A percentile compares a stretch with the other conserved stretches of the same genome.
These are phyloP conservation scores for Solanum phureja DNA, from an alignment of 257 asterid genomes.

Conservation along the genomic window DNA sequence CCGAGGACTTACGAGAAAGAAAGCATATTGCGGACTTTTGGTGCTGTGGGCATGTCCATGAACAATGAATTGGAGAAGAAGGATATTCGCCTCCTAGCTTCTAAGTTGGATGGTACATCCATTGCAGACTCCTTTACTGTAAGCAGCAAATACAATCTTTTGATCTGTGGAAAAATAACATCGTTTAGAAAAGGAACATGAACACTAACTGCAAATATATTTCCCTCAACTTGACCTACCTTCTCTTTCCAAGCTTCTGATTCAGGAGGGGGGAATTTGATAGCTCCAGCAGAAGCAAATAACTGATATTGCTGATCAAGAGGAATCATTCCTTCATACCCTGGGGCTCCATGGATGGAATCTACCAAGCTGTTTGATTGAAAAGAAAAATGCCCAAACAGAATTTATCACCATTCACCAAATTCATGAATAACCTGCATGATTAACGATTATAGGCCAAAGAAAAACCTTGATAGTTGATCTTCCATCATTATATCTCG, in stretches of 20 bases:
- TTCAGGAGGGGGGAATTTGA: constrained; percentile 77
- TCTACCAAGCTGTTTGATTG: constrained; percentile 60
- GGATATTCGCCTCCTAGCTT: constrained; percentile 29
- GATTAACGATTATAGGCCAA: background rate
- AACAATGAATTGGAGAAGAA: too few relatives aligned
- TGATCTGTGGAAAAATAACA: constrained; percentile 52
- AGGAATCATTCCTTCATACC: constrained; percentile 80
- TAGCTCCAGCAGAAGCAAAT: constrained; percentile 98
- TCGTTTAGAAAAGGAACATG: constrained; percentile 1
- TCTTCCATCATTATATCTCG: constrained; percentile 97
- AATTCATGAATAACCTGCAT: background rate
- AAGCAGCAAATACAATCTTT: constrained; percentile 81
- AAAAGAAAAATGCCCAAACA: constrained; percentile 5
- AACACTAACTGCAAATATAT: background rate
- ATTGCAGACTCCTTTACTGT: constrained; percentile 98
- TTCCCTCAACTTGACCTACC: constrained; percentile 21
- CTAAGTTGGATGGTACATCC: constrained; percentile 97
- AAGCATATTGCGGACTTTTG: too few relatives aligned
- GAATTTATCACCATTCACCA: background rate
- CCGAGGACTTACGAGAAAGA: too few relatives aligned
- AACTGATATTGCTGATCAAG: constrained; percentile 91
- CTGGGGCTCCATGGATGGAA: constrained; percentile 73
- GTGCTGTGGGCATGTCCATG: too few relatives aligned
- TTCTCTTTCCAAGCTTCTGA: constrained; percentile 99
- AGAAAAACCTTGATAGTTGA: constrained; percentile 60